Conservation (phyloP, 202 grass and related monocot species). For the Zoysia matrella region DNA sequence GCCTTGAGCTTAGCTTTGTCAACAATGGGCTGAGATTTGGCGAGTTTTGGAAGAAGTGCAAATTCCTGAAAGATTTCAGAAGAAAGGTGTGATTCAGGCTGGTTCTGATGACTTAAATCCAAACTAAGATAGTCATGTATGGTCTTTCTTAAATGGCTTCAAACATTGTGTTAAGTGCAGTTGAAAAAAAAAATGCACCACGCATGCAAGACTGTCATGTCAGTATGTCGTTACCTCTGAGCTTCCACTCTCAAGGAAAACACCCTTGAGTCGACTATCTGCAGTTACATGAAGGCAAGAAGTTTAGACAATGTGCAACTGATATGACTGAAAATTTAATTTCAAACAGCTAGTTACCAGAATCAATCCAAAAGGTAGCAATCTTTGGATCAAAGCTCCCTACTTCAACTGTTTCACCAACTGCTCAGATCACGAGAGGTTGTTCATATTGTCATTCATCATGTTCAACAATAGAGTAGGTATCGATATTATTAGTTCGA, state of each 20-base stretch:
- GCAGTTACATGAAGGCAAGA: slow-evolving; percentile 32
- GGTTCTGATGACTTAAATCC: neutral
- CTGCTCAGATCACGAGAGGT: slow-evolving; percentile 51
- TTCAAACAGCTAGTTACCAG: slow-evolving; percentile 56
- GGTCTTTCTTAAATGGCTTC: neutral
- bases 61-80: slow-evolving; percentile 77
- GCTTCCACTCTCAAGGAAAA: slow-evolving; percentile 97
- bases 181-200: neutral
- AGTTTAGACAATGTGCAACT: slow-evolving; percentile 15
- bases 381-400: slow-evolving; percentile 92
- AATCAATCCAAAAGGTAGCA: slow-evolving; percentile 85
- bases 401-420: slow-evolving; percentile 89
- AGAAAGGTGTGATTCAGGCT: slow-evolving; percentile 12
- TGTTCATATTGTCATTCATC: slow-evolving; percentile 23
- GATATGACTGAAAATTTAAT: slow-evolving; percentile 30
- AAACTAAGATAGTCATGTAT: neutral
- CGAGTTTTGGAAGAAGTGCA: slow-evolving; percentile 67
- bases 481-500: slow-evolving; percentile 20
- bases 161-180: slow-evolving; percentile 18
- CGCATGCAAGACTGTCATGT: slow-evolving; percentile 1
- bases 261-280: slow-evolving; percentile 89
- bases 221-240: slow-evolving; percentile 64
- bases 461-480: slow-evolving; percentile 10
- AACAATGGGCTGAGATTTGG: slow-evolving; percentile 72
- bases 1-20: slow-evolving; percentile 82